A percentile compares a stretch with the other conserved stretches of the same genome.
Evolutionary conservation across 805 yeast species (phyloP).

Genomic region (Candida xyloterini): DNA sequence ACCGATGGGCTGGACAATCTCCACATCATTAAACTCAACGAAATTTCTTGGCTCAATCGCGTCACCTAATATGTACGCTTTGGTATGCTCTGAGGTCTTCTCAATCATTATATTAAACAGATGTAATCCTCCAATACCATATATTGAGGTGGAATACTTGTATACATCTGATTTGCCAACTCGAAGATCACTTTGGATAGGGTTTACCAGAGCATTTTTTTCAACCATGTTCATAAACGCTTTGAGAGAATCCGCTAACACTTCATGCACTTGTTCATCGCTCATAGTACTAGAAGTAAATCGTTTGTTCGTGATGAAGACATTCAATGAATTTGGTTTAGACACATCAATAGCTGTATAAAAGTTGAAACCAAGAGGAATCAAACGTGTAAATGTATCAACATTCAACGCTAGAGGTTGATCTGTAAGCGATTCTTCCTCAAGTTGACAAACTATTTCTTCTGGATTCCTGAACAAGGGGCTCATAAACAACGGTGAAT

Average conservation of each 20-base stretch:
- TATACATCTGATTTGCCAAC: constrained; percentile 10
- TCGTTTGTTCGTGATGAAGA: constrained; percentile 11
- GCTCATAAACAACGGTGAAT: constrained; percentile 20
- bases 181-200: neutral
- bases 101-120: constrained; percentile 13
- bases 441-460: constrained; percentile 22
- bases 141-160: constrained; percentile 11
- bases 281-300: neutral
- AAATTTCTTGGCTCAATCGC: constrained; percentile 6
- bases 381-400: constrained; percentile 1
- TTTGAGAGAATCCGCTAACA: constrained; percentile 5
- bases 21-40: neutral
- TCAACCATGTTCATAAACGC: constrained; percentile 7
- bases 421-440: constrained; percentile 1
- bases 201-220: neutral
- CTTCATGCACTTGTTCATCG: constrained; percentile 1
- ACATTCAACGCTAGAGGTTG: neutral
- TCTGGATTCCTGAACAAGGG: constrained; percentile 5
- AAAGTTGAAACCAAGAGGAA: constrained; percentile 20
- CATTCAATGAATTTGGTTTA: neutral
- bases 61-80: neutral
- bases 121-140: constrained; percentile 15
- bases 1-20: no score
- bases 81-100: constrained; percentile 2
- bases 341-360: constrained; percentile 11